Evolutionary conservation across 768 basidiomycete genomes (phyloP).

Genomic region (Mycena galericulata): DNA sequence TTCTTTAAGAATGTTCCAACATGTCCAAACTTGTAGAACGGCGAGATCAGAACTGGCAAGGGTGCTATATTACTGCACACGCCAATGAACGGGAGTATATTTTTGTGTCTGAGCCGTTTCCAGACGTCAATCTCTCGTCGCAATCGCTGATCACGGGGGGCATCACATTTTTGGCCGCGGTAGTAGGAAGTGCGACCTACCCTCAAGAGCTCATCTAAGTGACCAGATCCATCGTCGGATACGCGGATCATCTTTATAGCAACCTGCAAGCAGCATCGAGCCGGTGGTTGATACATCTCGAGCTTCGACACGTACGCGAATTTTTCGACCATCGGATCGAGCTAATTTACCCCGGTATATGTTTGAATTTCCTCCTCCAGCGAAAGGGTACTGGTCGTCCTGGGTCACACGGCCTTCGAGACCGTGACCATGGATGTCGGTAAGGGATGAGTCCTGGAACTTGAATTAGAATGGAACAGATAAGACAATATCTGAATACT

Average conservation of each 20-base stretch:
- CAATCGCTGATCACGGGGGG: conserved; percentile 3
- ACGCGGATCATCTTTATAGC: conserved; percentile 30
- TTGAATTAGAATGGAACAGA: background rate
- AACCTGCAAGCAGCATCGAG: too few relatives aligned
- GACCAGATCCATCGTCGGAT: conserved; percentile 24
- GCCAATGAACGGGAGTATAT: conserved; percentile 28
- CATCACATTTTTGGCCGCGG: too few relatives aligned
- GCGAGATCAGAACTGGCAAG: conserved; percentile 25
- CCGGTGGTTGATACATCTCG: background rate
- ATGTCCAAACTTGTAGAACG: conserved; percentile 28
- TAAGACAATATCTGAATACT: too few relatives aligned
- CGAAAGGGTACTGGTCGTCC: conserved; percentile 26
- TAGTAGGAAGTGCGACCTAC: too few relatives aligned
- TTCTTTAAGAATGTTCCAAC: conserved; percentile 17
- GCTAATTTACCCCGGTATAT: conserved; percentile 25
- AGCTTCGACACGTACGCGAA: background rate
- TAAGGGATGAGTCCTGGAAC: conserved; percentile 4
- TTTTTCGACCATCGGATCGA: conserved; percentile 23
- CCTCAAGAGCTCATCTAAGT: conserved; percentile 20
- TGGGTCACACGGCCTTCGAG: conserved; percentile 10
- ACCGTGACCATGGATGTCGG: background rate
- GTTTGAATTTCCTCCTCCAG: conserved; percentile 28
- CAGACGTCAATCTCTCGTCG: conserved; percentile 12
- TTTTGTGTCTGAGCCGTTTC: background rate
- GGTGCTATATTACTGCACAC: conserved; percentile 25